Conservation (phyloP, 1,139 yeast genomes). For the Scheffersomyces cryptocercus region DNA sequence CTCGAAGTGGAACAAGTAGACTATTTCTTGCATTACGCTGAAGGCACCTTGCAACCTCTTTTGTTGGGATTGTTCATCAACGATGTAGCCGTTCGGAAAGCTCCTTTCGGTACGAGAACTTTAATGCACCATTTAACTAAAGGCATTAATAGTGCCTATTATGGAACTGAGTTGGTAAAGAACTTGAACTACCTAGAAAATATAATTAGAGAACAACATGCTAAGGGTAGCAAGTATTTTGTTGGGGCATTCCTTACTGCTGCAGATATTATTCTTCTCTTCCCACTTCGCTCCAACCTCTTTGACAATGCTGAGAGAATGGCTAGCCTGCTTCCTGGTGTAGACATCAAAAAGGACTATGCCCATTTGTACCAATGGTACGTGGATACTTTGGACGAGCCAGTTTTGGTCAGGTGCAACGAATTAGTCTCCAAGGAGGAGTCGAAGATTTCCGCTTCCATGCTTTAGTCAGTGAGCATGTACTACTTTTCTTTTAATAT, state of each 20-base stretch:
- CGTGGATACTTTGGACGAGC: constrained; percentile 17
- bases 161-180: constrained; percentile 23
- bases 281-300: constrained; percentile 29
- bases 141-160: constrained; percentile 29
- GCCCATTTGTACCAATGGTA: constrained; percentile 32
- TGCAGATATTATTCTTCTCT: constrained; percentile 42
- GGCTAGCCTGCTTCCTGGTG: constrained; percentile 3
- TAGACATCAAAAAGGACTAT: constrained; percentile 12
- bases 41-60: constrained; percentile 38
- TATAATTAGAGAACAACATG: constrained; percentile 27
- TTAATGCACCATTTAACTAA: constrained; percentile 25
- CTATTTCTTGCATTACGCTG: constrained; percentile 41
- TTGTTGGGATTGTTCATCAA: constrained; percentile 35
- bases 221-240: constrained; percentile 27
- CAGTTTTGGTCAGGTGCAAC: constrained; percentile 21
- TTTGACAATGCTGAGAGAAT: constrained; percentile 16
- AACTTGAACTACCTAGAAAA: constrained; percentile 33
- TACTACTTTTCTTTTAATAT: too few species aligned
- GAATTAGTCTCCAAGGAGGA: constrained; percentile 12
- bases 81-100: constrained; percentile 22
- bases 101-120: constrained; percentile 31
- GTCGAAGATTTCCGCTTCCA: too few species aligned
- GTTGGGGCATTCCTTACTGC: constrained; percentile 39
- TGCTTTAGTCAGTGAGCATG: too few species aligned
- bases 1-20: constrained; percentile 30